These are phyloP conservation scores for Fusarium cyanostomum DNA, from an alignment of 2,329 filamentous ascomycete species.

Conservation along the genomic window DNA sequence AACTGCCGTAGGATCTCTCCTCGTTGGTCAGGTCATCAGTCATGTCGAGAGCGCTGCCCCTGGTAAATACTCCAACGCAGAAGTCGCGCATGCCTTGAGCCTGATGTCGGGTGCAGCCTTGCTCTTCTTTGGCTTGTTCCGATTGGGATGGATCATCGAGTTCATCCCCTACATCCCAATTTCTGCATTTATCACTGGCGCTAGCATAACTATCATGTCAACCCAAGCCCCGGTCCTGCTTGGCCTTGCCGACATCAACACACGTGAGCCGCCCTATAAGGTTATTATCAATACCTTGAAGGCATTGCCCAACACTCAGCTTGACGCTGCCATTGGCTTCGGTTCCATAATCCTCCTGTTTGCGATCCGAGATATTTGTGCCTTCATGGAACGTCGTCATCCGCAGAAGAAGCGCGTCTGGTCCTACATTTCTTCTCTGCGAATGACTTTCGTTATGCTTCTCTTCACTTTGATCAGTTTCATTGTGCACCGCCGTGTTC, in stretches of 20 bases:
- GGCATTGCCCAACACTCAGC: constrained; percentile 53
- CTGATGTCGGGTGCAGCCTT: constrained; percentile 57
- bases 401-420: constrained; percentile 70
- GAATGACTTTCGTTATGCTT: constrained; percentile 78
- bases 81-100: constrained; percentile 56
- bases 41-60: constrained; percentile 50
- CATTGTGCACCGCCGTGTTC: constrained; percentile 67
- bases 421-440: constrained; percentile 78
- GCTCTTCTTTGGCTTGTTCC: constrained; percentile 56
- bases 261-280: constrained; percentile 55
- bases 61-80: constrained; percentile 48
- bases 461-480: constrained; percentile 80
- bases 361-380: constrained; percentile 68
- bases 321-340: constrained; percentile 79
- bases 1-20: constrained; percentile 61
- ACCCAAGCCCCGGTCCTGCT: constrained; percentile 57
- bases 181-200: constrained; percentile 61
- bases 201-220: constrained; percentile 60
- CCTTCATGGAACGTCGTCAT: constrained; percentile 66
- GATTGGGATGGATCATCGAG: constrained; percentile 62
- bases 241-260: constrained; percentile 56
- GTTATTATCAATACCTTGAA: constrained; percentile 57
- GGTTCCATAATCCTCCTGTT: constrained; percentile 74
- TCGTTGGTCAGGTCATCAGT: constrained; percentile 58
- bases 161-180: constrained; percentile 62